Base-by-base conservation (phyloP, 768 basidiomycete species). In the Serendipita indica region DNA sequence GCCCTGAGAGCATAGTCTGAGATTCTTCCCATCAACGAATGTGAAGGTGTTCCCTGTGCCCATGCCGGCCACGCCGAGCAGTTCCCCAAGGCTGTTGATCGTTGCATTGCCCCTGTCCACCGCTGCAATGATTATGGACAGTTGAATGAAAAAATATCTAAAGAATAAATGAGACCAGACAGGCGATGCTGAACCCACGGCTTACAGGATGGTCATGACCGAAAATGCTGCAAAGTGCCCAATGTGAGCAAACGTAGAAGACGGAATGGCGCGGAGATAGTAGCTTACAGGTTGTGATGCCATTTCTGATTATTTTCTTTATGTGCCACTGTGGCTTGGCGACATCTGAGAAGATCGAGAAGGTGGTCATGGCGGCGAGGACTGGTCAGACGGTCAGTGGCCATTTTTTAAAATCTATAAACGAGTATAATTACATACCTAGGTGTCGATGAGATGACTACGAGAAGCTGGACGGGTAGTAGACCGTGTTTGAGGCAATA, bases 121-220 rank as follows among this genome's bases (percentile, higher is more conserved):
- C 20, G 49, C 49, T 7, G 49, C 20, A 3, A 54, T 27, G 32
- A 54, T 18, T 16, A 27, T n/a, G 7, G 32, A 30, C n/a, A 54
- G 22, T 22, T 54, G 49, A 54, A 32, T 30, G 22, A 54, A 54
- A 30, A 20, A 54, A 28, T 54, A 54, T 54, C 41, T 43, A 43
- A 7, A 7, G 7, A 25, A 43, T n/a, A 6, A 18, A 18, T 43
- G 16, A n/a, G 18, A 43, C 16, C 16, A 6, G 18, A 5, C 7
- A n/a, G 16, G 22, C 49, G 10, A 54, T 27, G 20, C 10, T 10
- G 20, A 13, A 22, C 32, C 20, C 20, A n/a, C 20, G n/a, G 10
- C 30, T 27, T 16, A 54, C 49, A 27, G 20, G n/a, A 54, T 54
- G 49, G 16, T 33, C n/a, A 28, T 33, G 1, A 28, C 49, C 7